Conservation (phyloP, 2,329 filamentous ascomycete genomes). For the Beauveria sp. region DNA sequence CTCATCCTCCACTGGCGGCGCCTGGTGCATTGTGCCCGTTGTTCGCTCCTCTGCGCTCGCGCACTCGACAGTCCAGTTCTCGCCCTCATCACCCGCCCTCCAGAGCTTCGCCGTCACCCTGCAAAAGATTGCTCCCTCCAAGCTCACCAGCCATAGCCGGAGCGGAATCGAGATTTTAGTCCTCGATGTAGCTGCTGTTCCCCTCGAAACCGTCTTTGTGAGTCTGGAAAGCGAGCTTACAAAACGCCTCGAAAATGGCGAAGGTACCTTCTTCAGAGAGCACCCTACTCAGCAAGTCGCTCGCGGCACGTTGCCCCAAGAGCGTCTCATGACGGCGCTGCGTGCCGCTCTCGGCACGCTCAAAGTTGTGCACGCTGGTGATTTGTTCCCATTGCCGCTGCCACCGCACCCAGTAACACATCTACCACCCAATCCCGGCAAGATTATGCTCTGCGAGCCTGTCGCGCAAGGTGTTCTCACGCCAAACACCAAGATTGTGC, state of each 20-base stretch:
- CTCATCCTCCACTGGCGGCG: conserved; percentile 49
- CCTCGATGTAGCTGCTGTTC: conserved; percentile 70
- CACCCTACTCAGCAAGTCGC: conserved; percentile 37
- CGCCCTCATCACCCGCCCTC: conserved; percentile 61
- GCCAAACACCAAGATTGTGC: conserved; percentile 72
- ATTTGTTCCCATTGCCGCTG: conserved; percentile 69
- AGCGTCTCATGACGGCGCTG: conserved; percentile 57
- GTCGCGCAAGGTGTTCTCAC: conserved; percentile 79
- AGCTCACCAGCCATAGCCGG: conserved; percentile 63
- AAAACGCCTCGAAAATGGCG: conserved; percentile 71
- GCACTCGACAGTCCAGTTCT: conserved; percentile 72
- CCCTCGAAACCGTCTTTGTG: conserved; percentile 79
- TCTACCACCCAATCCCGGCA: conserved; percentile 73
- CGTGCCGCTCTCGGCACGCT: conserved; percentile 66
- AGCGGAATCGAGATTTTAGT: conserved; percentile 77
- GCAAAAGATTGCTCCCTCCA: conserved; percentile 67
- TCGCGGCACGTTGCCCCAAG: conserved; percentile 35
- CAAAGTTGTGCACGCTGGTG: conserved; percentile 74
- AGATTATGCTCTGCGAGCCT: conserved; percentile 88
- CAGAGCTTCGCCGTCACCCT: conserved; percentile 72
- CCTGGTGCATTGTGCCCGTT: conserved; percentile 83
- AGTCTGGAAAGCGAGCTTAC: conserved; percentile 75
- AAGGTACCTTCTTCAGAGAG: conserved; percentile 70
- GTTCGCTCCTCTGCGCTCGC: conserved; percentile 56
- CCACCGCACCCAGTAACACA: conserved; percentile 82